Conservation (phyloP, 2,329 filamentous ascomycete genomes). For the Colletotrichum sp. region DNA sequence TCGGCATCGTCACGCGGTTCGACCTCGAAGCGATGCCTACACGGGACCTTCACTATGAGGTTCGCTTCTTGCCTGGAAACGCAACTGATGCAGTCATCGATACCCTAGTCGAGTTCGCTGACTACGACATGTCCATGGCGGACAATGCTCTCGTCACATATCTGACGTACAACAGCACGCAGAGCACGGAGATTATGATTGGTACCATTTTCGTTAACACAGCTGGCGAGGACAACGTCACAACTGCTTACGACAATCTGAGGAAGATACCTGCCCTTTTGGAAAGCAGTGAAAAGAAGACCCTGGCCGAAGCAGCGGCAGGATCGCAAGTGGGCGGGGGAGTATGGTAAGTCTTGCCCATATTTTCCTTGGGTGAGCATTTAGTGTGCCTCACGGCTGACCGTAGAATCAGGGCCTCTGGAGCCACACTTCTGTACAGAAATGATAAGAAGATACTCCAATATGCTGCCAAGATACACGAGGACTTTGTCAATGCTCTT, state of each 20-base stretch:
- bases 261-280: neutral
- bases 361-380: neutral
- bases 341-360: neutral
- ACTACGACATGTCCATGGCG: neutral
- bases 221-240: neutral
- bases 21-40: neutral
- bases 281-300: neutral
- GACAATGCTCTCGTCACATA: neutral
- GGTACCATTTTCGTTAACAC: slow-evolving; percentile 23
- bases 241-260: neutral
- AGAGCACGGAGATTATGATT: slow-evolving; percentile 13
- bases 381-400: neutral
- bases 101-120: slow-evolving; percentile 29
- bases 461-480: slow-evolving; percentile 28
- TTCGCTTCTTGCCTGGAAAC: neutral
- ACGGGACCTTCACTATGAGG: neutral
- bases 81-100: slow-evolving; percentile 24
- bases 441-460: slow-evolving; percentile 24
- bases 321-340: neutral
- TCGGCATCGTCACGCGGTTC: slow-evolving; percentile 40
- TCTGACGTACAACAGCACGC: neutral
- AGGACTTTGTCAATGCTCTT: slow-evolving; percentile 22
- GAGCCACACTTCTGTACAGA: slow-evolving; percentile 16
- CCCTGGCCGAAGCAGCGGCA: neutral
- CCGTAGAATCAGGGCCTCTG: slow-evolving; percentile 25